Percentiles rank a stretch among this genome's conserved stretches.
These are phyloP conservation scores for Pseudomicrostroma phylloplanum DNA, from an alignment of 1,284 basidiomycete species.

Conservation along the genomic window DNA sequence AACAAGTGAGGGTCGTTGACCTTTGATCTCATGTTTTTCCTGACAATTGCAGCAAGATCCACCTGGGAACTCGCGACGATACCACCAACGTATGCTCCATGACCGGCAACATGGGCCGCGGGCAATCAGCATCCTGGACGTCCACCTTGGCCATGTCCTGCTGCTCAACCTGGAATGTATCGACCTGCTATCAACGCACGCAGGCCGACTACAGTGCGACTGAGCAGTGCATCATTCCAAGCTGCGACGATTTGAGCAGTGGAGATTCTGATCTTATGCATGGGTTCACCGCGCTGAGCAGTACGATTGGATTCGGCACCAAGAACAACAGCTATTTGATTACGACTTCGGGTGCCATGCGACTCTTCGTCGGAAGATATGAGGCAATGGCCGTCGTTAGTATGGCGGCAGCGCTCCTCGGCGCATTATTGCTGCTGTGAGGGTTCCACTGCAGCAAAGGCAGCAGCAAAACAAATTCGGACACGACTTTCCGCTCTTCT, in stretches of 20 bases:
- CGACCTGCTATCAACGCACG: background rate
- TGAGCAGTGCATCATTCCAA: background rate
- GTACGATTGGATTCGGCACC: background rate
- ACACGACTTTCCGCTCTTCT: too few relatives aligned
- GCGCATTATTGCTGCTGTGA: too few relatives aligned
- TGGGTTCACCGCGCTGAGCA: background rate
- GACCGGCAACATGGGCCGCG: background rate
- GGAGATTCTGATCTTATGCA: slow-evolving; percentile 2
- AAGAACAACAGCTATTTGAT: slow-evolving; percentile 1
- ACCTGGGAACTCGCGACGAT: background rate
- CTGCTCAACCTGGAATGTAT: background rate
- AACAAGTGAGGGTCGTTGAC: too few relatives aligned
- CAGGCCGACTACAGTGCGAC: background rate
- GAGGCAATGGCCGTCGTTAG: too few relatives aligned
- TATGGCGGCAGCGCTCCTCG: too few relatives aligned
- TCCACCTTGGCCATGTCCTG: background rate
- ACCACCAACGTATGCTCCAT: slow-evolving; percentile 6
- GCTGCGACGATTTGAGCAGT: background rate
- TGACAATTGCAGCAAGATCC: too few relatives aligned
- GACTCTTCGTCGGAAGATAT: too few relatives aligned
- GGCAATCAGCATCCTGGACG: background rate
- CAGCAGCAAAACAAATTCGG: too few relatives aligned
- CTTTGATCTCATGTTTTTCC: too few relatives aligned
- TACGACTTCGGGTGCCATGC: background rate
- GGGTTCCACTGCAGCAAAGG: too few relatives aligned